Percentiles rank a stretch among this genome's conserved stretches.
Evolutionary conservation across 2,329 filamentous ascomycete species (phyloP).

Genomic region (Aspergillus neotritici): DNA sequence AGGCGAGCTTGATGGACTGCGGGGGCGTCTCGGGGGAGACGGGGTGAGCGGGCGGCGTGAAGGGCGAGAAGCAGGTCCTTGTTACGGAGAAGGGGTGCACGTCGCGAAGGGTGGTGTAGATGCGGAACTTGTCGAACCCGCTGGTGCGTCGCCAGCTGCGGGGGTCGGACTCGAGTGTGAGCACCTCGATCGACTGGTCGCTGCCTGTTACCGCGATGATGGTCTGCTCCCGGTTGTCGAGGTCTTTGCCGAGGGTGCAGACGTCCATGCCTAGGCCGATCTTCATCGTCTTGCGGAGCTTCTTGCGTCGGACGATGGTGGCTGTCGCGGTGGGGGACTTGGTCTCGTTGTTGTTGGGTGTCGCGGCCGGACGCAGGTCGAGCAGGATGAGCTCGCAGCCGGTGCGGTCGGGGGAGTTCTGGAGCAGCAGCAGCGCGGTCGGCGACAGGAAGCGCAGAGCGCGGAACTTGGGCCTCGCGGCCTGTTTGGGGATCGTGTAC

Average conservation of each 20-base stretch:
- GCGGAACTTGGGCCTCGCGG: slow-evolving; percentile 52
- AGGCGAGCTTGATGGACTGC: slow-evolving; percentile 69
- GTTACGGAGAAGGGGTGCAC: slow-evolving; percentile 58
- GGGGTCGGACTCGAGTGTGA: slow-evolving; percentile 64
- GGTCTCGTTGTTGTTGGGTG: too few species aligned
- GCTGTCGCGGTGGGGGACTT: slow-evolving; percentile 22
- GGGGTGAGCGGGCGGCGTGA: slow-evolving; percentile 47
- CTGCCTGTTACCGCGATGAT: slow-evolving; percentile 74
- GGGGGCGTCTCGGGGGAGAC: slow-evolving; percentile 45
- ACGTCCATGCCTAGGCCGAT: slow-evolving; percentile 75
- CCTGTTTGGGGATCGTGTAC: slow-evolving; percentile 41
- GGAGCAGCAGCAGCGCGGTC: slow-evolving; percentile 49
- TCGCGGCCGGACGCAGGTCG: slow-evolving; percentile 14
- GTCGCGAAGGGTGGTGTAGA: slow-evolving; percentile 48
- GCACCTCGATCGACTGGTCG: slow-evolving; percentile 71
- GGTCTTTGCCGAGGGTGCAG: slow-evolving; percentile 57
- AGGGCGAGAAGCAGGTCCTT: slow-evolving; percentile 47
- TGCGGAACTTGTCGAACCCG: slow-evolving; percentile 44
- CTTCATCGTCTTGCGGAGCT: slow-evolving; percentile 62
- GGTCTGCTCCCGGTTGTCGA: slow-evolving; percentile 65
- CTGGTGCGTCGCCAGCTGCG: slow-evolving; percentile 15
- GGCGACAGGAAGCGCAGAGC: slow-evolving; percentile 53
- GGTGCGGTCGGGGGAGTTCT: slow-evolving; percentile 50
- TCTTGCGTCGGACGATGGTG: slow-evolving; percentile 47
- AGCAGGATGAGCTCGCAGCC: slow-evolving; percentile 54